These are phyloP conservation scores for Aspergillus proliferans DNA, from an alignment of 2,329 filamentous ascomycete genomes.

Conservation along the genomic window DNA sequence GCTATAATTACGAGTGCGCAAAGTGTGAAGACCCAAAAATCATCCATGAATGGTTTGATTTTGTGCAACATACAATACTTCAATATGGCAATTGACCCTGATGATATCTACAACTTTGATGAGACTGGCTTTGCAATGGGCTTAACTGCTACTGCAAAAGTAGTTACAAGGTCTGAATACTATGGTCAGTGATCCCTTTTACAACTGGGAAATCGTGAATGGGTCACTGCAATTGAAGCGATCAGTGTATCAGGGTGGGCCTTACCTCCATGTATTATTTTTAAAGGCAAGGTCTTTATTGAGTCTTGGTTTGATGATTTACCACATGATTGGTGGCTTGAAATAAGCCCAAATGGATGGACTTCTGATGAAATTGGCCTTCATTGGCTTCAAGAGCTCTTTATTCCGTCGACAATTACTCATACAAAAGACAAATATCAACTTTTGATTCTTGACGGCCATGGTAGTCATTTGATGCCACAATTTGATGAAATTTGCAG, in stretches of 20 bases:
- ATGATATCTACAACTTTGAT: not conserved
- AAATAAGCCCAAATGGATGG: conserved; percentile 24
- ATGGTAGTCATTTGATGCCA: conserved; percentile 10
- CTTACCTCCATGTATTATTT: conserved; percentile 3
- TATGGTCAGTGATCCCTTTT: conserved; percentile 3
- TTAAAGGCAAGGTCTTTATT: conserved; percentile 6
- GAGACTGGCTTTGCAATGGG: not conserved
- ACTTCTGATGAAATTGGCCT: conserved; percentile 30
- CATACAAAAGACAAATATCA: not conserved
- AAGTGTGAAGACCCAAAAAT: too few relatives aligned
- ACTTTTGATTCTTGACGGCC: not conserved
- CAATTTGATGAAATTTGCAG: conserved; percentile 32
- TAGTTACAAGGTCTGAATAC: not conserved
- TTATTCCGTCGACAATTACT: conserved; percentile 25
- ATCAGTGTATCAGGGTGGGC: not conserved
- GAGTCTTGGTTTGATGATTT: conserved; percentile 5
- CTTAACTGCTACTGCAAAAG: not conserved
- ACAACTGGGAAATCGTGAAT: conserved; percentile 6
- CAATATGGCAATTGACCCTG: too few relatives aligned
- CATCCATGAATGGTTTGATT: too few relatives aligned
- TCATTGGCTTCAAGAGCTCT: conserved; percentile 28
- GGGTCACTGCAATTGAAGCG: not conserved
- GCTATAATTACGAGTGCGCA: too few relatives aligned
- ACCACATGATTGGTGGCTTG: conserved; percentile 1
- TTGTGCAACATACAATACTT: too few relatives aligned